Evolutionary conservation across 805 yeast genomes (phyloP), one percentile per base, ranked within the genome.

Genomic region (Hyphopichia homilentoma): DNA sequence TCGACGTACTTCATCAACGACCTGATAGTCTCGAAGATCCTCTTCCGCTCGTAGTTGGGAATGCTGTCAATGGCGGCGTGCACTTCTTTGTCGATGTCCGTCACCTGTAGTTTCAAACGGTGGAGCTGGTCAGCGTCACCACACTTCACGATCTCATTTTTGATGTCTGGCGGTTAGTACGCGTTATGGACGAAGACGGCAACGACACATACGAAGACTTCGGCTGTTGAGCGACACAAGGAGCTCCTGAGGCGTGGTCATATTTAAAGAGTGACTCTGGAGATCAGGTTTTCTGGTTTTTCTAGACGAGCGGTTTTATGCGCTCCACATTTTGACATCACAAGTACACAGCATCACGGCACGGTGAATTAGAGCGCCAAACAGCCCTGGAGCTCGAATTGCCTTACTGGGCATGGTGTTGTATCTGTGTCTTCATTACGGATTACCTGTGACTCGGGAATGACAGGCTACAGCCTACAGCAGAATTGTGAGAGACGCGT

Each of bases 1-100:
- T 52, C 57, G 9, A 59, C 28, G 3, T 44, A 28, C 33, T 40
- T 51, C 33, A 48, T 41, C 9, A 61, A 37, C 16, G 34, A 17
- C 1, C 43, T 42, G 11, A 55, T 32, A n/a, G 38, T 24, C 5
- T 41, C 45, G 6, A 39, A 39, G 19, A 43, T 35, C 19, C 53
- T 49, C 29, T 54, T 54, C 29, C 48, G 48, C 21, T 55, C 58
- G 27, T 41, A 51, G 6, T 35, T 12, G 2, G 34, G 21, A 11
- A 27, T 22, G 24, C 9, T 16, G 24, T 20, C 37, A 25, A 6
- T 31, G 9, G 17, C 29, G 12, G 25, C 22, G n/a, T 40, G 35
- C 5, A 34, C 33, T 25, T 27, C 27, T 15, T 37, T 32, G 29
- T 43, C 40, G 6, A 42, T 12, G 1, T 25, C 41, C 20, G 39